Base-by-base conservation (phyloP, 495 filamentous ascomycete genomes). In the Aspergillus bertholletiae region DNA sequence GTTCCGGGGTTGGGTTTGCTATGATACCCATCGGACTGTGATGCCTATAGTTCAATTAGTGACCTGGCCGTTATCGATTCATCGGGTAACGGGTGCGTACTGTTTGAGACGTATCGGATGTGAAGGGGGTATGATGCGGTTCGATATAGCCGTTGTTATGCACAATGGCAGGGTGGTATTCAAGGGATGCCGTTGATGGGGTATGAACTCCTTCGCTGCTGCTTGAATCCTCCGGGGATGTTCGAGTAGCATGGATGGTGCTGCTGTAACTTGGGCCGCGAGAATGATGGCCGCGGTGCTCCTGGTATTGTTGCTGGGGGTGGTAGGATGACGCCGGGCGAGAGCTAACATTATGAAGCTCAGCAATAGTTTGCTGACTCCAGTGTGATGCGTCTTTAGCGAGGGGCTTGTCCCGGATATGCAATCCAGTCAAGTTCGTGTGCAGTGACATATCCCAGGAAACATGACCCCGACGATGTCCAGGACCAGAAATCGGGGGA, bases 361-460 rank as follows among this genome's bases (percentile, higher is more conserved):
- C 73, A 1, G 69, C 68, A 13, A 75, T 69, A 1, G 73, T 75
- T 50, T 80, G 80, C 57, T 81, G 79, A 35, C 76, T 63, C 77
- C 79, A 84, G 18, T 67, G 59, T 11, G 70, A 70, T 9, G 81
- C 72, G 50, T 90, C 88, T 40, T 74, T 69, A 7, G 81, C 77
- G n/a, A 74, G 65, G 7, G 71, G 65, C 32, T 66, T 77, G 69
- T 66, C 82, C 61, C 72, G 58, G 49, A 95, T 84, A 48, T 92
- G 88, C 9, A 94, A 79, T 32, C 86, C 79, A 1, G 84, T 89
- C 15, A 95, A 62, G 20, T 86, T 88, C 28, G 82, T 84, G 56
- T 95, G 88, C 26, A 95, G 67, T 3, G 81, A 81, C 74, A 83
- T 85, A 54, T 94, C 91, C 84, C 88, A 95, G 7, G 87, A 86